Percentiles rank a stretch among this genome's conserved stretches.
These are phyloP conservation scores for Talaromyces adpressus DNA, from an alignment of 495 filamentous ascomycete genomes.

Conservation along the genomic window DNA sequence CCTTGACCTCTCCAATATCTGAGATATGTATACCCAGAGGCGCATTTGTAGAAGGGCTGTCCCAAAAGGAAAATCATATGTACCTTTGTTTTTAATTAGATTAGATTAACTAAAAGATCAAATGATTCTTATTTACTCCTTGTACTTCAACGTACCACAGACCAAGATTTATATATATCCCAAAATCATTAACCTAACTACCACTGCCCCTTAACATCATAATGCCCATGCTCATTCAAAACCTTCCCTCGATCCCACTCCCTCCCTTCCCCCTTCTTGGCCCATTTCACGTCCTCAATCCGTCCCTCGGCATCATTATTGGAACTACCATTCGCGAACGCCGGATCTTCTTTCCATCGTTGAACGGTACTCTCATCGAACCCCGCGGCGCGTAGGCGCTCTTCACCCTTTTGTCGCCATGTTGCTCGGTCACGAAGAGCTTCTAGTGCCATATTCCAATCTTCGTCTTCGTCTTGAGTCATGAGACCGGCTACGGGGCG, in stretches of 20 bases:
- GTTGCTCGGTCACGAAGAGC: constrained; percentile 71
- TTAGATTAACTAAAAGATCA: no score
- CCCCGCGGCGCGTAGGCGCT: constrained; percentile 68
- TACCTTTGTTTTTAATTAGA: no score
- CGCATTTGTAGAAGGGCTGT: no score
- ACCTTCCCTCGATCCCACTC: constrained; percentile 92
- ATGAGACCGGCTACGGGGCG: constrained; percentile 36
- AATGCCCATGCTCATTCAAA: constrained; percentile 54
- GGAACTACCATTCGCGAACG: constrained; percentile 18
- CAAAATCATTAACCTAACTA: constrained; percentile 10
- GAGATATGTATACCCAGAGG: no score
- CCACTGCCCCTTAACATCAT: constrained; percentile 45
- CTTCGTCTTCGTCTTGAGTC: constrained; percentile 42
- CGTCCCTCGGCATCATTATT: constrained; percentile 42
- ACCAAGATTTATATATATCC: not conserved
- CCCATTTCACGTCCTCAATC: constrained; percentile 69
- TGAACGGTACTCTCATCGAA: constrained; percentile 71
- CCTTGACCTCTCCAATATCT: no score
- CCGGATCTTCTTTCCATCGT: constrained; percentile 65
- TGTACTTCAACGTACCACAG: not conserved
- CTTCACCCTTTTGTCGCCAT: constrained; percentile 74
- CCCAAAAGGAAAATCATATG: no score
- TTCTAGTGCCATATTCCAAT: constrained; percentile 83
- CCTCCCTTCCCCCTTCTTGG: constrained; percentile 66
- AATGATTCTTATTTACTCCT: no score